Base-by-base conservation (phyloP, 768 basidiomycete species). In the Pleurotus salmoneostramineus region DNA sequence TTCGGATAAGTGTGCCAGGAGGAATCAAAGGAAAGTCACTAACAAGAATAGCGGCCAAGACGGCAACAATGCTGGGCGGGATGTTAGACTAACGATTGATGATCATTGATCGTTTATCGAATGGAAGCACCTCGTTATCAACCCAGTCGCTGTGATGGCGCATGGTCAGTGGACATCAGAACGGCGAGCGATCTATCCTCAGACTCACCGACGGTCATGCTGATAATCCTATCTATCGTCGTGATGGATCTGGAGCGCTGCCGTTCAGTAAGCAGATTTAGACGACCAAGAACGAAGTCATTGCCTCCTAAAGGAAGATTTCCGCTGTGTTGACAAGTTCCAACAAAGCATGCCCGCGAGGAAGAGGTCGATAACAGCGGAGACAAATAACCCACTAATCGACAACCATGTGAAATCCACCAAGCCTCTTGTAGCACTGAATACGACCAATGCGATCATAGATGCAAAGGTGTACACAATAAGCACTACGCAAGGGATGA, bases 311-410 rank as follows among this genome's bases (percentile, higher is more conserved):
- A 52, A 60, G 59, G 5, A 36, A 66, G 68, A 63, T 35, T 56
- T 62, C 45, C 65, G 57, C 55, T 70, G 61, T 27, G 56, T 56
- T 2, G 60, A 27, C 7, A 75, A 59, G 56, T 71, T 72, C 43
- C 68, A 72, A 43, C 72, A 60, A 65, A 76, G 65, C 17, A 68
- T 64, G 0, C 60, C 61, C 0, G 71, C 68, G 56, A 74, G 69
- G 6, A 67, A 59, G 31, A 74, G 57, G 47, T 76, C 74, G 10
- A 72, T 57, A 1, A 60, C 62, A 1, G 65, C 69, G 7, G 72
- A 68, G 8, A 66, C 60, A 11, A 61, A 62, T 40, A 73, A 66
- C 4, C 72, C 60, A 11, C 64, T 62, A 0, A 69, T 67, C 17
- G 74, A 68, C 6, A 74, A 60, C 73, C 72, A 73, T n/a, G 65